A percentile compares a stretch with the other conserved stretches of the same genome.
Evolutionary conservation across 352 stramenopile species (phyloP).

Genomic region (Elongisporangium anandrum): DNA sequence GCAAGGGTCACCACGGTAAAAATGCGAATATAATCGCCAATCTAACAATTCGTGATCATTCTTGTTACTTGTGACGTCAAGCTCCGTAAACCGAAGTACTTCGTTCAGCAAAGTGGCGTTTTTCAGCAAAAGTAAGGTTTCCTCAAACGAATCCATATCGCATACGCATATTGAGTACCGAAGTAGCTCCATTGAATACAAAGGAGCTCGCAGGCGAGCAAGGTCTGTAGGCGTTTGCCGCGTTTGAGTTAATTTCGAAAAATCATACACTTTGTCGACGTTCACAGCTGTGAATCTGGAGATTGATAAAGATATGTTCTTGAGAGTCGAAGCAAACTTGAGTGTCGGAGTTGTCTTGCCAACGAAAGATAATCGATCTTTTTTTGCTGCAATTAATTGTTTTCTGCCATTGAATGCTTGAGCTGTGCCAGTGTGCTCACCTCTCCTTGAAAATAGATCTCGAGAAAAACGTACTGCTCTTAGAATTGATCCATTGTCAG

Average conservation of each 20-base stretch:
- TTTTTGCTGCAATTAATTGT: not conserved
- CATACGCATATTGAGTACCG: conserved; percentile 63
- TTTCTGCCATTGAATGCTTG: not conserved
- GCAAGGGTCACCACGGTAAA: conserved; percentile 56
- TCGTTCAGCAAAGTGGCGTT: conserved; percentile 50
- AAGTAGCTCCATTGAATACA: conserved; percentile 54
- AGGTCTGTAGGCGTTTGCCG: conserved; percentile 18
- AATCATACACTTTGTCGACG: conserved; percentile 44
- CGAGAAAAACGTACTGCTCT: conserved; percentile 49
- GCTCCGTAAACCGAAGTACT: conserved; percentile 40
- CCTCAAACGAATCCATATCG: conserved; percentile 44
- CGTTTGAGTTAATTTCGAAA: conserved; percentile 6
- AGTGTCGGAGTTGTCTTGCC: not conserved
- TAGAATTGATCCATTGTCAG: conserved; percentile 37
- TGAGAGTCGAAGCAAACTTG: conserved; percentile 20
- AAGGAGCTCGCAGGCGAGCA: conserved; percentile 44
- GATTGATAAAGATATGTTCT: conserved; percentile 53
- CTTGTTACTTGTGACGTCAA: conserved; percentile 10
- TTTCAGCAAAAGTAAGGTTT: conserved; percentile 55
- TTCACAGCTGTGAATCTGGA: conserved; percentile 56
- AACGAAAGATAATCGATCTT: not conserved
- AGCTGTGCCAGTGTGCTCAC: conserved; percentile 4
- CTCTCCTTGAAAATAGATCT: conserved; percentile 40
- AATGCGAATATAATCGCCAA: conserved; percentile 41
- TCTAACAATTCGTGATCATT: not conserved